Base-by-base conservation (phyloP, 1,284 basidiomycete genomes). In the Leccinum pallidistipes region DNA sequence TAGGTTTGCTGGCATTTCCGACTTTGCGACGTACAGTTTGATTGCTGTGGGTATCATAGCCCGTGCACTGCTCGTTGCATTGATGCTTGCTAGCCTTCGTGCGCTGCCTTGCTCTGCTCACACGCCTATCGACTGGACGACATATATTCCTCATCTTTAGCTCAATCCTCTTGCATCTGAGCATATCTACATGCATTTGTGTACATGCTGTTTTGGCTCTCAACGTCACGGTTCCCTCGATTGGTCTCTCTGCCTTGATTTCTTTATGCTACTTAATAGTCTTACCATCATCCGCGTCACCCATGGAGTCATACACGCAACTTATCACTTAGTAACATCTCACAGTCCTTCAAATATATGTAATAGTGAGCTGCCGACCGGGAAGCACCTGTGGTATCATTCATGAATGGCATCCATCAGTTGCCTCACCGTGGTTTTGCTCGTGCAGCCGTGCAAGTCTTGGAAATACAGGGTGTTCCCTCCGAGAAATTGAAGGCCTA, bases 141-240 rank as follows among this genome's bases (percentile, higher is more conserved):
- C 38, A 40, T 40, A 40, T 40, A 40, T 40, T 40, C 38, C 38
- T 40, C 38, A 40, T 43, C 34, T 61, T 8, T 61, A 61, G 59
- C 16, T 27, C 18, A 29, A 50, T 50, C 24, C n/a, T 12, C 7
- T 27, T 50, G 18, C 49, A 50, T 50, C 24, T n/a, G 21, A 24
- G 4, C 21, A 24, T 2, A 49, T 49, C n/a, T 49, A 49, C 21
- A 12, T 49, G 5, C 21, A 24, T 49, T 47, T 34, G 40, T 43
- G 10, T 45, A 45, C 43, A 45, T 45, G 5, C 3, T 38, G n/a
- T n/a, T n/a, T 40, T 43, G 11, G n/a, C 43, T 18, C 43, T 40
- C 16, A n/a, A n/a, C 16, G 0, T 16, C 14, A 14, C 7, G 36
- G 36, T 36, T 36, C 36, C 36, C 14, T 36, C 6, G 34, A 2